Evolutionary conservation across 164 flowering plant species (phyloP).

Genomic region (Vitis cinerea): DNA sequence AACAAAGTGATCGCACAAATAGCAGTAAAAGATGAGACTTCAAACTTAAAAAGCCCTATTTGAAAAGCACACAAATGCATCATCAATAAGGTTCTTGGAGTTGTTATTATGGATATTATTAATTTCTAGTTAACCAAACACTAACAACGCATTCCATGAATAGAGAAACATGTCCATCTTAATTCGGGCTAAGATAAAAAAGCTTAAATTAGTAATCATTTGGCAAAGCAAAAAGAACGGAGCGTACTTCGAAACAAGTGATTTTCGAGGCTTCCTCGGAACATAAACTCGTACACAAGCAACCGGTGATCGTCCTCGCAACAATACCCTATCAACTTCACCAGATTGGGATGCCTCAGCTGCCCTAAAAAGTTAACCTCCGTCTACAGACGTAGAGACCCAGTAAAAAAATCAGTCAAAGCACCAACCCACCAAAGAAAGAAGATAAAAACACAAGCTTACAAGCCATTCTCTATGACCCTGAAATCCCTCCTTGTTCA

Average conservation of each 20-base stretch:
- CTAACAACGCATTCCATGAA: no score
- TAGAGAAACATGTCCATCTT: no score
- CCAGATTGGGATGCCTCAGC: conserved; percentile 93
- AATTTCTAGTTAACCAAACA: no score
- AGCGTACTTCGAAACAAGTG: conserved; percentile 93
- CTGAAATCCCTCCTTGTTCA: conserved; percentile 96
- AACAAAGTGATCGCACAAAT: no score
- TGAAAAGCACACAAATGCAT: no score
- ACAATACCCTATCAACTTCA: conserved; percentile 95
- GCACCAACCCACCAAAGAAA: not conserved
- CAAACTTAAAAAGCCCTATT: no score
- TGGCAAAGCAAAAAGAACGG: conserved; percentile 4
- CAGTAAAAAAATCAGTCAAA: not conserved
- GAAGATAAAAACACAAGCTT: conserved; percentile 10
- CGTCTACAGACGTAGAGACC: conserved; percentile 44
- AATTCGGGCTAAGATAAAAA: no score
- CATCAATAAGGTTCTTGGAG: no score
- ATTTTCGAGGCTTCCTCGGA: conserved; percentile 96
- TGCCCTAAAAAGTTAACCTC: conserved; percentile 98
- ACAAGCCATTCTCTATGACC: conserved; percentile 99
- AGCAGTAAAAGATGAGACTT: no score
- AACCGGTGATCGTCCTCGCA: conserved; percentile 97
- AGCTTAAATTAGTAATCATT: no score
- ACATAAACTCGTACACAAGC: conserved; percentile 97
- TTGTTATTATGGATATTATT: no score